Evolutionary conservation across 2,329 filamentous ascomycete species (phyloP).

Genomic region (Trichoderma afroharzianum): DNA sequence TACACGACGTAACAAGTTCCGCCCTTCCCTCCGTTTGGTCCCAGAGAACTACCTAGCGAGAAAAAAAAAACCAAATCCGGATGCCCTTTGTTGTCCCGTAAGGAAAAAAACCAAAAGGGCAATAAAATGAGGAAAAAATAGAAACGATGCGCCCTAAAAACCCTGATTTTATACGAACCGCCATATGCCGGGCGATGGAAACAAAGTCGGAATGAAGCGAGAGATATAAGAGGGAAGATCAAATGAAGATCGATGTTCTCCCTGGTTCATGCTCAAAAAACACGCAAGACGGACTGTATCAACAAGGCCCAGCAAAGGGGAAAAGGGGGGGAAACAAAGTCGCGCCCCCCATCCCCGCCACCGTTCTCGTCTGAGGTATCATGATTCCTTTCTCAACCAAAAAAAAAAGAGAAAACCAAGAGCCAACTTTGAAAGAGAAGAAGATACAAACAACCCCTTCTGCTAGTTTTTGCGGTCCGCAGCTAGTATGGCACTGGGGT

Average conservation of each 20-base stretch:
- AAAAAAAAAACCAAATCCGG: neutral
- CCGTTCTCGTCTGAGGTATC: constrained; percentile 11
- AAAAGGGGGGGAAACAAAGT: neutral
- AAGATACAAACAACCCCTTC: neutral
- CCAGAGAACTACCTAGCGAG: neutral
- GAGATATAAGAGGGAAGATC: neutral
- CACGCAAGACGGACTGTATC: neutral
- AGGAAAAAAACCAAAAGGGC: neutral
- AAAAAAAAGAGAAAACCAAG: constrained; percentile 3
- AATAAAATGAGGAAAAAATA: neutral
- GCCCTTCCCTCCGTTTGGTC: neutral
- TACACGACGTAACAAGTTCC: constrained; percentile 10
- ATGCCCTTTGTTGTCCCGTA: neutral
- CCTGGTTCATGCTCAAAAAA: neutral
- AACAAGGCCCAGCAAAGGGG: neutral
- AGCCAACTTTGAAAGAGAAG: constrained; percentile 16
- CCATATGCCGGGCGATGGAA: neutral
- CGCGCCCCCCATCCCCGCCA: neutral
- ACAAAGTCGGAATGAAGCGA: neutral
- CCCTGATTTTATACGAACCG: constrained; percentile 14
- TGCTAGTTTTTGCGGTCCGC: neutral
- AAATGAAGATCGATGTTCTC: neutral
- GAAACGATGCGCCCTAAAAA: constrained; percentile 9
- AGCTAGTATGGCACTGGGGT: neutral
- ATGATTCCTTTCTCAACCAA: constrained; percentile 2